Conservation (phyloP, 163 green algal species). For the Smithsoniella earleae region DNA sequence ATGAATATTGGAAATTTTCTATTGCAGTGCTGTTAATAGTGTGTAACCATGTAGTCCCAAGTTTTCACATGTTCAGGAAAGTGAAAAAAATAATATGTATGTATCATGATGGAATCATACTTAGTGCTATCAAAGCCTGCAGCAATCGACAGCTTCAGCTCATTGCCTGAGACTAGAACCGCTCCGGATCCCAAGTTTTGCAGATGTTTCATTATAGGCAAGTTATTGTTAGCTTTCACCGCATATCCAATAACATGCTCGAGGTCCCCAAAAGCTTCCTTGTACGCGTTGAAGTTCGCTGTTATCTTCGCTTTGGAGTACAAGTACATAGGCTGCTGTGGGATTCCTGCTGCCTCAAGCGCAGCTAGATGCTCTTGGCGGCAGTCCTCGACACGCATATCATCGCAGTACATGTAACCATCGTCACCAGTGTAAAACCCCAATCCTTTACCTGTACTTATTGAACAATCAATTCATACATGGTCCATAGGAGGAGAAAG, state of each 20-base stretch:
- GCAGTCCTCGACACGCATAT: constrained; percentile 74
- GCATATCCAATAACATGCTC: constrained; percentile 89
- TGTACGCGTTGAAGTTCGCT: constrained; percentile 77
- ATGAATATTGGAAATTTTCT: too few species aligned
- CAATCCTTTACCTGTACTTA: constrained; percentile 32
- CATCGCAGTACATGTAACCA: constrained; percentile 89
- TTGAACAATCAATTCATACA: too few species aligned
- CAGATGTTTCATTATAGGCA: constrained; percentile 66
- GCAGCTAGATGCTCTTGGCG: constrained; percentile 46
- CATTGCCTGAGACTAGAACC: constrained; percentile 85
- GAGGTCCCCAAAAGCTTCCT: constrained; percentile 71
- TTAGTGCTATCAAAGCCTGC: constrained; percentile 80
- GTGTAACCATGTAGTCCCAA: too few species aligned
- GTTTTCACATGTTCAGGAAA: too few species aligned
- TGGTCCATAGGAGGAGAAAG: too few species aligned
- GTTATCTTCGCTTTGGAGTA: constrained; percentile 67
- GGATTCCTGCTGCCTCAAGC: constrained; percentile 32
- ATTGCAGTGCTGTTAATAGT: too few species aligned
- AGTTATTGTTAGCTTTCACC: constrained; percentile 85
- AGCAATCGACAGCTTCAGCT: constrained; percentile 67
- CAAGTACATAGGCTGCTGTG: constrained; percentile 82
- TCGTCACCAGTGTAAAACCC: constrained; percentile 73
- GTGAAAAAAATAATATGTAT: too few species aligned
- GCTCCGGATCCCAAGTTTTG: constrained; percentile 67
- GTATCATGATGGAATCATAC: too few species aligned